phyloP scores from a whole-genome alignment of 2,329 filamentous ascomycete species.

The Lasiodiplodia theobromae region DNA sequence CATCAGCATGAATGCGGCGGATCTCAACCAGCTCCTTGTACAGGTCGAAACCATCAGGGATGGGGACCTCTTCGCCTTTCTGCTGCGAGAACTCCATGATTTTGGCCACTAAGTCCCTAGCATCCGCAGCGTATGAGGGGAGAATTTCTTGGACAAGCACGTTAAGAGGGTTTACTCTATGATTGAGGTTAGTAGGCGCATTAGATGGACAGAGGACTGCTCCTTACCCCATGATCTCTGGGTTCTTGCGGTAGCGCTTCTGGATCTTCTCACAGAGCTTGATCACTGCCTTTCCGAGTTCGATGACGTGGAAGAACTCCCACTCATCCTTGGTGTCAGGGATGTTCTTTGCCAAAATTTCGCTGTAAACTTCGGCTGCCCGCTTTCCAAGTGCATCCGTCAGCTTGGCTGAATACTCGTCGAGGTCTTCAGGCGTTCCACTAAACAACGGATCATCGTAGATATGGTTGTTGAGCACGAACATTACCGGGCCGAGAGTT shows the following conservation, averaged over 20 bases:
- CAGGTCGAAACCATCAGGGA: constrained; percentile 92
- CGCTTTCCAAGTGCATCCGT: constrained; percentile 75
- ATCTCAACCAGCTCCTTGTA: constrained; percentile 90
- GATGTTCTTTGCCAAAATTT: constrained; percentile 79
- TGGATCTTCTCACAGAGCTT: constrained; percentile 87
- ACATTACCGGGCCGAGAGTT: constrained; percentile 79
- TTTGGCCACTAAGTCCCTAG: constrained; percentile 80
- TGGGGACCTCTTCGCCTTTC: constrained; percentile 75
- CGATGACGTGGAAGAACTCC: constrained; percentile 90
- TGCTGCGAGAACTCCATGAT: constrained; percentile 78
- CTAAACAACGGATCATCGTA: constrained; percentile 79
- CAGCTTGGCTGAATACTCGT: constrained; percentile 75
- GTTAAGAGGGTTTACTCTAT: constrained; percentile 63
- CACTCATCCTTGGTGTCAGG: constrained; percentile 81
- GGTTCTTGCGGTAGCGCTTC: constrained; percentile 89
- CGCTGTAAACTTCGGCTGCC: constrained; percentile 80
- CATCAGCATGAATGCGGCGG: constrained; percentile 78
- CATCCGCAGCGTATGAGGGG: constrained; percentile 89
- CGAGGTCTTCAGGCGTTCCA: constrained; percentile 71
- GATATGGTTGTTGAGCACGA: constrained; percentile 82
- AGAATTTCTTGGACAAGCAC: constrained; percentile 84
- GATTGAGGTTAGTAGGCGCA: constrained; percentile 33
- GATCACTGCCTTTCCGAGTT: constrained; percentile 84
- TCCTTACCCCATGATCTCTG: constrained; percentile 78
- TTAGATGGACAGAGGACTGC: constrained; percentile 31